Conservation (phyloP, 495 filamentous ascomycete species). For the Penicillium herquei region DNA sequence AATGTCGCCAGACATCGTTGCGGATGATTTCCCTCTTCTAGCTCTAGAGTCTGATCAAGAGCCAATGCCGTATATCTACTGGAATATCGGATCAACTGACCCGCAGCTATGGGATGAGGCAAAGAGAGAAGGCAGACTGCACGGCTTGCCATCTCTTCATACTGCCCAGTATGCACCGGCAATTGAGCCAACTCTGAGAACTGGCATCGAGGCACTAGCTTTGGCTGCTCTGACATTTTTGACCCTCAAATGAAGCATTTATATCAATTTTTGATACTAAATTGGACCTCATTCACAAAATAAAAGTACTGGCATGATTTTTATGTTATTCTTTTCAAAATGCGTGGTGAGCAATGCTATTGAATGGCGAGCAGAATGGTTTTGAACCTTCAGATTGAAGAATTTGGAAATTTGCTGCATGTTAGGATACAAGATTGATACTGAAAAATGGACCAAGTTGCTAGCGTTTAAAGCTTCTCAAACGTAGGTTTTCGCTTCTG, state of each 20-base stretch:
- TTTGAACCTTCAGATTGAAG: too few relatives aligned
- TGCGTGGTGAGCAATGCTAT: too few relatives aligned
- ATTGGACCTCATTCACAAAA: too few relatives aligned
- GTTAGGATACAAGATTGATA: too few relatives aligned
- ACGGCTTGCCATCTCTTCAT: not conserved
- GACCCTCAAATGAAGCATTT: not conserved
- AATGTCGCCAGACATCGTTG: not conserved
- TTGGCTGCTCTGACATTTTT: not conserved
- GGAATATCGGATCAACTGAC: not conserved
- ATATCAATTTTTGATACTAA: too few relatives aligned
- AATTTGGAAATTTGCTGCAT: too few relatives aligned
- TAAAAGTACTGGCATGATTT: too few relatives aligned
- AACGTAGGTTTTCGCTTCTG: constrained; percentile 80
- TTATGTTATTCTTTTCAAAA: too few relatives aligned
- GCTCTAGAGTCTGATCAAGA: not conserved
- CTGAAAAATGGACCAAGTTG: not conserved
- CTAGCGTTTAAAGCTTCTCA: constrained; percentile 67
- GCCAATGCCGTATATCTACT: not conserved
- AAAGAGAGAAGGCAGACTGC: not conserved
- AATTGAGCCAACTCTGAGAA: not conserved
- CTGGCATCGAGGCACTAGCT: not conserved
- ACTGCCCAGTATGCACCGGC: not conserved
- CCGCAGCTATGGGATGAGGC: not conserved
- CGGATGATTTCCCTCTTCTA: not conserved
- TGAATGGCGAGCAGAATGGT: too few relatives aligned